Base-by-base conservation (phyloP, 345 rosid species). In the Cardamine resedifolia region DNA sequence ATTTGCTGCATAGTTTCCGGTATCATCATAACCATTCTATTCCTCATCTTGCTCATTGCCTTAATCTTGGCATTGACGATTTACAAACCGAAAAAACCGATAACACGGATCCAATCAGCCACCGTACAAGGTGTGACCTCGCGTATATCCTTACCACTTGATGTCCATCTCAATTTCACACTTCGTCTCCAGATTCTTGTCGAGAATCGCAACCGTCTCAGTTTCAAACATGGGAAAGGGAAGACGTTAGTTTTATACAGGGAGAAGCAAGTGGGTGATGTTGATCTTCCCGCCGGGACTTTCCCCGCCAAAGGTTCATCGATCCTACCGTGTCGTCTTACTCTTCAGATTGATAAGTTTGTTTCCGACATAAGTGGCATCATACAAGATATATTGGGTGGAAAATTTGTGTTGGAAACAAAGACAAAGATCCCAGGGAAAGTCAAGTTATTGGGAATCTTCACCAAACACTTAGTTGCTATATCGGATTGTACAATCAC, bases 171-270 rank as follows among this genome's bases (percentile, higher is more conserved):
- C 51, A 79, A 84, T 66, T 24, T 80, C 64, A 81, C 87, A 18
- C 73, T 83, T 36, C 48, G 73, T 18, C 79, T 85, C 21, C 51
- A 65, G 7, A 45, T 86, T 72, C 76, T 74, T 12, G 63, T 87
- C 7, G 41, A 68, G 4, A 84, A 86, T 69, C 70, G 63, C 19
- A 84, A 85, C 72, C 65, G 47, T 33, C 74, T 58, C 11, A 68
- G 83, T 51, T 82, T 85, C 74, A 71, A 73, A 77, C 86, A 87
- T 53, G 85, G 80, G 26, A 6, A 45, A 9, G 84, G 86, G 15
- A 77, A 77, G 70, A 78, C 75, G 41, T 6, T 76, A 6, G 68
- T 86, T 63, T 1, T 50, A 0, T 81, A 81, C 60, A 59, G 24
- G 7, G 60, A 49, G 50, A 59, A 62, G 31, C 76, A 70, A 69